Evolutionary conservation across 2,329 filamentous ascomycete genomes (phyloP).

Genomic region (Curvularia sp.): DNA sequence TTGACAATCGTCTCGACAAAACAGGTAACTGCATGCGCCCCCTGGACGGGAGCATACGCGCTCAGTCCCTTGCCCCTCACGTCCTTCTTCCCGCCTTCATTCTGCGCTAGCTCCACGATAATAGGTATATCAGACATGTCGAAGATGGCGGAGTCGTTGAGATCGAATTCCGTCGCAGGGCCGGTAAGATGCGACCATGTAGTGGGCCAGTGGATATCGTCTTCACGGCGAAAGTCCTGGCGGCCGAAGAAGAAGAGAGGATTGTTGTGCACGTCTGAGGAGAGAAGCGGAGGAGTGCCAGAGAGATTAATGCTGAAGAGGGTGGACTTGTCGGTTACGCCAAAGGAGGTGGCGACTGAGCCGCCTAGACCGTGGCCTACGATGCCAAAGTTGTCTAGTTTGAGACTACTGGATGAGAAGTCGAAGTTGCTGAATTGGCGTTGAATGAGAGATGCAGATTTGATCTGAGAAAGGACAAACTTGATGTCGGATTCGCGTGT

Average conservation of each 20-base stretch:
- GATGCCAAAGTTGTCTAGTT: conserved; percentile 21
- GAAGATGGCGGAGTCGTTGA: conserved; percentile 28
- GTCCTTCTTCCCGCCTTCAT: conserved; percentile 13
- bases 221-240: conserved; percentile 90
- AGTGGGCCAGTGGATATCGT: conserved; percentile 85
- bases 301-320: conserved; percentile 37
- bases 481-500: conserved; percentile 30
- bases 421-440: conserved; percentile 21
- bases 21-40: conserved; percentile 23
- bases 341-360: conserved; percentile 30
- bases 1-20: conserved; percentile 30
- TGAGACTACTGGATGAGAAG: conserved; percentile 17
- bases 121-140: conserved; percentile 36
- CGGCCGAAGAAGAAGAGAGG: conserved; percentile 40
- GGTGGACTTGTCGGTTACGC: neutral
- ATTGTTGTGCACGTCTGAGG: conserved; percentile 2
- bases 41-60: conserved; percentile 7
- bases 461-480: conserved; percentile 27
- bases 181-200: conserved; percentile 56
- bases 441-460: neutral
- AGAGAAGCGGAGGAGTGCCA: conserved; percentile 28
- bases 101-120: conserved; percentile 25
- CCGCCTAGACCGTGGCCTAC: conserved; percentile 45
- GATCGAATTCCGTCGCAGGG: conserved; percentile 31
- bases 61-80: conserved; percentile 12